These are phyloP conservation scores for Fusarium torreyae DNA, from an alignment of 2,329 filamentous ascomycete genomes.

Conservation along the genomic window DNA sequence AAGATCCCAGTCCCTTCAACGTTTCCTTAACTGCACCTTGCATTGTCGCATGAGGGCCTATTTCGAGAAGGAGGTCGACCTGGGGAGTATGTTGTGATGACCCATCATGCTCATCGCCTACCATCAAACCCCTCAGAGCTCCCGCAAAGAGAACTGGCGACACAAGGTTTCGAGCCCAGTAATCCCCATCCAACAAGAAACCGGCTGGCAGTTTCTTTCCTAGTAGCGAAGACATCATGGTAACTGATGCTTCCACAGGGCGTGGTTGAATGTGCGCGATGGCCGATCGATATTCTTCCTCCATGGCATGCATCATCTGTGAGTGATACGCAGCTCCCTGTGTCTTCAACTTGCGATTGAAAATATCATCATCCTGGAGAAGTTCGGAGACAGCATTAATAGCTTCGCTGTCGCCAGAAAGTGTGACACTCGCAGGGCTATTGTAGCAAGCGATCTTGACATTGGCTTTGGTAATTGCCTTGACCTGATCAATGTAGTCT, in stretches of 20 bases:
- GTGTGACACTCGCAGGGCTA: constrained; percentile 3
- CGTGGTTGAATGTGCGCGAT: too few species aligned
- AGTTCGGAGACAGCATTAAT: not conserved
- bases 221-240: not conserved
- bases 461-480: not conserved
- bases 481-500: constrained; percentile 4
- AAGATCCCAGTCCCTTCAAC: not conserved
- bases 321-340: constrained; percentile 22
- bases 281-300: not conserved
- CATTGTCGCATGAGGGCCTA: not conserved
- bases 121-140: not conserved
- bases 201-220: not conserved
- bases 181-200: constrained; percentile 1
- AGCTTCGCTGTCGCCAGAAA: constrained; percentile 7
- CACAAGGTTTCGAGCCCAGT: not conserved
- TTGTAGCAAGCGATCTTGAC: constrained; percentile 6
- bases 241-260: not conserved
- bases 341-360: constrained; percentile 7
- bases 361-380: constrained; percentile 5
- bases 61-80: not conserved
- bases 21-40: not conserved
- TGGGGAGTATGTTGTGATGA: not conserved
- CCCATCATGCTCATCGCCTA: not conserved
- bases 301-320: constrained; percentile 12
- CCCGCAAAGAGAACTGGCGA: not conserved